phyloP scores from a whole-genome alignment of 345 rosid species.

The Turnera subulata region DNA sequence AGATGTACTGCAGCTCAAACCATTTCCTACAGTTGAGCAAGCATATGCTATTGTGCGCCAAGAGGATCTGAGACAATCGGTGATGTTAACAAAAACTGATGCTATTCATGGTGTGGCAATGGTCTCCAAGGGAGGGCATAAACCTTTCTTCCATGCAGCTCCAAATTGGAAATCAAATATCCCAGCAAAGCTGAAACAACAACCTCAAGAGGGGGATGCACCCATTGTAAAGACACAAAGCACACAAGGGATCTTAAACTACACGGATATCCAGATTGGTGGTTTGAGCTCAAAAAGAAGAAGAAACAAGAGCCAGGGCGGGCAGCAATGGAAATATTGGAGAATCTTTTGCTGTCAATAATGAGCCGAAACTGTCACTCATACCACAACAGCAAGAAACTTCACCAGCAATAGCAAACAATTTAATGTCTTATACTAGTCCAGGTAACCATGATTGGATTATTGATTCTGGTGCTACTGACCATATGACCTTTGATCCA shows the following conservation, averaged over 20 bases:
- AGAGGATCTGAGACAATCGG: neutral
- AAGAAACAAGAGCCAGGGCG: neutral
- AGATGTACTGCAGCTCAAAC: neutral
- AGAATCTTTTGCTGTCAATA: neutral
- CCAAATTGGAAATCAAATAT: neutral
- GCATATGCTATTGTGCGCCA: neutral
- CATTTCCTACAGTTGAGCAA: neutral
- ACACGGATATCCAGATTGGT: neutral
- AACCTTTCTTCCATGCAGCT: too few relatives aligned
- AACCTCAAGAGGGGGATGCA: neutral
- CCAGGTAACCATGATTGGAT: too few relatives aligned
- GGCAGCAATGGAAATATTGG: neutral
- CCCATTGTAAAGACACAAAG: neutral
- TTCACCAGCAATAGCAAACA: neutral
- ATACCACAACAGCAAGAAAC: neutral
- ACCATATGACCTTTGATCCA: neutral
- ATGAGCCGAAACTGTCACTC: neutral
- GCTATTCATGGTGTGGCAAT: neutral
- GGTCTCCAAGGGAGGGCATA: neutral
- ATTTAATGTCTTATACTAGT: too few relatives aligned
- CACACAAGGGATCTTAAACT: neutral
- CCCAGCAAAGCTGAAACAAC: neutral
- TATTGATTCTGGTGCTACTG: neutral
- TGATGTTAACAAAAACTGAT: neutral
- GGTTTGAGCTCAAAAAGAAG: neutral